Conservation (phyloP, 345 rosid species). For the Boechera stricta region DNA sequence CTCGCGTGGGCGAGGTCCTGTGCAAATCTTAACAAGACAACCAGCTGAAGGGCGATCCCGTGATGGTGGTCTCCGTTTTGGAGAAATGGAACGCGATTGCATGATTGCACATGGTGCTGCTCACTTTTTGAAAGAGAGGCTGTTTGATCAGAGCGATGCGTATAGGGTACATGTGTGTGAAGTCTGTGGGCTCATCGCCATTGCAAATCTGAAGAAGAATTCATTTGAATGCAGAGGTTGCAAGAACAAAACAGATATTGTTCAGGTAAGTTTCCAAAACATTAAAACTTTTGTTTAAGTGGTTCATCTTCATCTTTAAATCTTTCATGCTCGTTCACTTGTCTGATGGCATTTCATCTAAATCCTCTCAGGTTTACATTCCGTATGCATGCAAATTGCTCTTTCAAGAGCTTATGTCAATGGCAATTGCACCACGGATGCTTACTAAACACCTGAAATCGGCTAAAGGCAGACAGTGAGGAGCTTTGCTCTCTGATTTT, state of each 20-base stretch:
- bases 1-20: constrained; percentile 98
- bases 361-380: constrained; percentile 69
- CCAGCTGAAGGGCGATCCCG: constrained; percentile 99
- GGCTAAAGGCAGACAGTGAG: constrained; percentile 65
- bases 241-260: constrained; percentile 93
- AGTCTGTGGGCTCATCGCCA: constrained; percentile 89
- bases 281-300: background rate
- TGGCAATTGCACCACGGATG: constrained; percentile 99
- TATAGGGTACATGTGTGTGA: constrained; percentile 95
- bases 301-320: background rate
- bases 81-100: constrained; percentile 98
- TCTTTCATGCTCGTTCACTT: background rate
- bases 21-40: constrained; percentile 93
- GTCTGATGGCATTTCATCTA: constrained; percentile 24
- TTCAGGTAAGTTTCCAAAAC: constrained; percentile 60
- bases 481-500: constrained; percentile 43
- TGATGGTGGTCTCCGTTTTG: constrained; percentile 96
- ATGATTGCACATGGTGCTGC: constrained; percentile 99
- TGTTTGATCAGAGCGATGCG: constrained; percentile 98
- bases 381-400: constrained; percentile 95
- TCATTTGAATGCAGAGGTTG: constrained; percentile 96
- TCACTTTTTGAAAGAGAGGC: constrained; percentile 88
- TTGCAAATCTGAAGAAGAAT: constrained; percentile 89
- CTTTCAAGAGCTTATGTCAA: constrained; percentile 97
- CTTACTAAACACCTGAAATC: constrained; percentile 66